Evolutionary conservation across 1,139 yeast genomes (phyloP), one percentile per base, ranked within the genome.

Genomic region (Candida dubliniensis): DNA sequence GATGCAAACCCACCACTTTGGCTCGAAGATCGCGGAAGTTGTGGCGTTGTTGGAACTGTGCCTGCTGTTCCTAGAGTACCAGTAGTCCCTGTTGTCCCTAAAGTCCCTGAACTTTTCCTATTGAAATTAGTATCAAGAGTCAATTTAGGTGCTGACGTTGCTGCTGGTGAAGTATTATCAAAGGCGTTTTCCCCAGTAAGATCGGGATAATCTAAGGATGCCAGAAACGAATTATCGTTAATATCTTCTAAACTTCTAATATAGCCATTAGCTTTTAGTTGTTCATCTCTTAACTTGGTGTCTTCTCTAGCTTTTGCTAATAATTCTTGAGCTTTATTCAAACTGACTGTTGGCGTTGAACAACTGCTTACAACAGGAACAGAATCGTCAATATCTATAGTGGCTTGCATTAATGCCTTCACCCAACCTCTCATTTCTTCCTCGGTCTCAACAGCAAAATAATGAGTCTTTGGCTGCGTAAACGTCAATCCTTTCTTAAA

Each of bases 371-470:
- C 86, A 3, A 89, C 95, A 0, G 99, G 98, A 11, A 87, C 89
- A 2, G 88, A 68, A 48, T 93, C 97, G 65, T 95, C 99, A 43
- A 95, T 77, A 61, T 93, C 99, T 56, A 93, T 95, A 0, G 99
- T 93, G 0, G 98, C 96, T 48, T 93, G 89, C 82, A 91, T 88
- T 50, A 93, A 71, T 0, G 97, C 96, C 46, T 91, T 87, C 80
- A 91, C 83, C 99, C 99, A 93, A 1, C 79, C 81, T 59, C 96
- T 77, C 96, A 93, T 87, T 50, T 91, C 98, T 41, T 89, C 96
- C 47, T 77, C 81, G 1, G 89, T 77, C 46, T 93, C 98, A 31
- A 91, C 97, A 0, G 98, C 97, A 74, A 93, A 95, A 63, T 85
- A 93, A 59, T 93, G 99, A 3, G 91, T 87, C 54, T 90, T 88